Evolutionary conservation across 176 grass and related monocot species (phyloP).

Genomic region (Hsuehochloa calcarea): DNA sequence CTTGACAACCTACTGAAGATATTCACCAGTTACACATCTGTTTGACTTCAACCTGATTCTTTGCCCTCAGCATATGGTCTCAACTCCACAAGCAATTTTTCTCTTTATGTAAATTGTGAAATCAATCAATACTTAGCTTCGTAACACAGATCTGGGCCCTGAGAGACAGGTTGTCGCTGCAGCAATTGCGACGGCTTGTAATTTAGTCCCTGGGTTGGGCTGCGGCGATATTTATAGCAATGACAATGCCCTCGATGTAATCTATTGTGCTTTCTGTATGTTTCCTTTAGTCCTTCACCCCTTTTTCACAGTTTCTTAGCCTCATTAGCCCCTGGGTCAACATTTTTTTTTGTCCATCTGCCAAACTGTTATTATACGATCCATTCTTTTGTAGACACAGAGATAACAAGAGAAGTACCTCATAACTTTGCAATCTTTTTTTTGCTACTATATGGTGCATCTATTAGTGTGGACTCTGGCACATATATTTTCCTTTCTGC

Average conservation of each 20-base stretch:
- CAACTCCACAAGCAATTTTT: background rate
- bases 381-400: constrained; percentile 54
- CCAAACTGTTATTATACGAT: constrained; percentile 31
- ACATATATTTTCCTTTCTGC: background rate
- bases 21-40: constrained; percentile 78
- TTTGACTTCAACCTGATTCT: constrained; percentile 57
- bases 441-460: background rate
- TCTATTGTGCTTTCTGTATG: constrained; percentile 46
- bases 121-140: constrained; percentile 44
- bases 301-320: background rate
- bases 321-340: constrained; percentile 17
- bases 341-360: constrained; percentile 45
- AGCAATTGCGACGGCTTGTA: constrained; percentile 31
- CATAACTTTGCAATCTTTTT: background rate
- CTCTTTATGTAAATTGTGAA: constrained; percentile 63
- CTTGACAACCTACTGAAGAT: constrained; percentile 75
- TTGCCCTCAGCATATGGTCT: constrained; percentile 31
- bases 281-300: background rate
- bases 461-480: background rate
- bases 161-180: constrained; percentile 32
- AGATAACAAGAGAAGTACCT: constrained; percentile 21
- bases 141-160: constrained; percentile 40
- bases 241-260: constrained; percentile 47
- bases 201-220: constrained; percentile 34
- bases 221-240: constrained; percentile 34